Percentiles rank a stretch among this genome's conserved stretches.
Conservation (phyloP, 371 early-diverging fungal species). For the Sporodiniella umbellata region DNA sequence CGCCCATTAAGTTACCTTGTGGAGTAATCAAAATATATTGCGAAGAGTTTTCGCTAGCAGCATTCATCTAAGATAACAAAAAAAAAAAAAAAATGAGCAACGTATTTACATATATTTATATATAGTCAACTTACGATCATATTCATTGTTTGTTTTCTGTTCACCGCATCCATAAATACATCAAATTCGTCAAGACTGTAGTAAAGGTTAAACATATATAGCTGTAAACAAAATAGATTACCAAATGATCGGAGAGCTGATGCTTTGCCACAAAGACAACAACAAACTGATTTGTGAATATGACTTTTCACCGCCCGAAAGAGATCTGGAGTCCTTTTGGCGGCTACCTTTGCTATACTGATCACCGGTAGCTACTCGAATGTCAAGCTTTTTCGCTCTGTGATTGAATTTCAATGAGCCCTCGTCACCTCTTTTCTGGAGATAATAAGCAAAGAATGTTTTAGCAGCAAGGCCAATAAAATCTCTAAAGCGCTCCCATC, state of each 20-base stretch:
- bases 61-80: slow-evolving; percentile 53
- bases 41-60: slow-evolving; percentile 68
- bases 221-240: slow-evolving; percentile 18
- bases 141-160: slow-evolving; percentile 82
- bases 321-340: slow-evolving; percentile 83
- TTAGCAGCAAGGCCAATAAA: slow-evolving; percentile 75
- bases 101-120: not conserved
- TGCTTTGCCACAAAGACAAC: slow-evolving; percentile 95
- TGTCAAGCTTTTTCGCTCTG: slow-evolving; percentile 59
- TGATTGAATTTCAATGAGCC: slow-evolving; percentile 89
- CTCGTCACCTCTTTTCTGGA: slow-evolving; percentile 83
- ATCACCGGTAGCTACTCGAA: slow-evolving; percentile 49
- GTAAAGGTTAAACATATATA: not conserved
- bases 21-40: slow-evolving; percentile 97
- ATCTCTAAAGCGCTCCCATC: slow-evolving; percentile 67
- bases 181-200: slow-evolving; percentile 98
- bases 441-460: slow-evolving; percentile 67
- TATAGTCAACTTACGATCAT: slow-evolving; percentile 59
- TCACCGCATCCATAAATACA: slow-evolving; percentile 99
- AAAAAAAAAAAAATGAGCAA: not conserved
- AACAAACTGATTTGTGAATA: slow-evolving; percentile 97
- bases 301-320: slow-evolving; percentile 99
- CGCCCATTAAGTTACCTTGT: slow-evolving; percentile 53
- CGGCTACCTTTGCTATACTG: slow-evolving; percentile 40
- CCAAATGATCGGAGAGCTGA: slow-evolving; percentile 93